Evolutionary conservation across 768 basidiomycete genomes (phyloP), one percentile per base, ranked within the genome.

Genomic region (Phylloporus sp.): DNA sequence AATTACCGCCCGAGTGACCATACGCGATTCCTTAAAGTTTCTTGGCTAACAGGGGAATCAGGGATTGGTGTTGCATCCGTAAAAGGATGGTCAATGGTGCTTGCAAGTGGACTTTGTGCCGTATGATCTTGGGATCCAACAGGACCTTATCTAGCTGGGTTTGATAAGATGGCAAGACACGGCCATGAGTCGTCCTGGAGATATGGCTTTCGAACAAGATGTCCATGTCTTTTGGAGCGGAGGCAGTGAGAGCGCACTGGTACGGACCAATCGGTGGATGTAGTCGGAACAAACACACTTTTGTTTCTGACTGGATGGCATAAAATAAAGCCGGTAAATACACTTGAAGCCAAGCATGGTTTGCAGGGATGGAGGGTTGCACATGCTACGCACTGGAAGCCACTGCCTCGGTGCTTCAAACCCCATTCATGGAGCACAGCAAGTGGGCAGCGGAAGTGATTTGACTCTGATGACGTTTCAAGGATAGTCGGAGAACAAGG

Each of bases 401-500:
- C 45, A 22, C 32, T 11, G 46, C 46, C 46, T 20, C 34, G 6
- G 15, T n/a, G 31, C 20, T 22, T 11, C 11, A 38, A 11, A 27
- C 27, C 4, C 26, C 26, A 28, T 26, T 16, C 10, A 16, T 22
- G 22, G 18, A 20, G 44, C 28, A 45, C 29, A 45, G 44, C 28
- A 23, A 42, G 41, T 40, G 39, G 16, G 18, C 18, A n/a, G 18
- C 34, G 36, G 36, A 38, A 10, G 28, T 11, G 12, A 29, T 29
- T 35, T 47, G 22, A 36, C 35, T 56, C 26, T 43, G 34, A 12
- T 20, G 56, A 59, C 43, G 36, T 47, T 59, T 57, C 36, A 46
- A 53, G 53, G 53, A 53, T 53, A 39, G 49, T 49, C 54, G 57
- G 45, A 50, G 39, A 50, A 27, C 22, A 22, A n/a, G 24, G 27